Evolutionary conservation across 306 rosid genomes (phyloP), one percentile per base, ranked within the genome.

Genomic region (Vicia villosa): DNA sequence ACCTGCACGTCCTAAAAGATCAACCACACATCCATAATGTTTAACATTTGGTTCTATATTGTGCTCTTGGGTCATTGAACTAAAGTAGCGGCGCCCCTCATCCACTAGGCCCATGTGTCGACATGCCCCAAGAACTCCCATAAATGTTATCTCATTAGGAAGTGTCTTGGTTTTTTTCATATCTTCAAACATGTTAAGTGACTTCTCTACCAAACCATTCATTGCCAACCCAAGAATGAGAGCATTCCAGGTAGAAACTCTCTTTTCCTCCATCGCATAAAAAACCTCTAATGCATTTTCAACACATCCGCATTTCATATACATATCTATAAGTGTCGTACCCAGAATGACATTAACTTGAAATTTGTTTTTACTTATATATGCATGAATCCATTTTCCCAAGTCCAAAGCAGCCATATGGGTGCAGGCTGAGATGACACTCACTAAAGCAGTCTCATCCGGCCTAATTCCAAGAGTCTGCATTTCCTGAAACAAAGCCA

Each of bases 11-110:
- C 96, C 97, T 26, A 91, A 73, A 75, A 91, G 96, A 77, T 91
- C 97, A 20, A 91, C 96, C 93, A 88, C 83, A 89, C 96, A 91
- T 41, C 87, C 91, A 1, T 86, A 88, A 84, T 91, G 93, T 78
- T 87, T 88, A 51, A 88, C 87, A 69, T 88, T 86, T 36, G 89
- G 88, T 78, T 82, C 82, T 58, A 91, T 85, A 66, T 84, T 74
- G 79, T 88, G 86, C 26, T 88, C 91, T 17, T 66, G 66, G 38
- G 74, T 72, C 87, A 91, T 86, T 19, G 93, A 84, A 66, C 76
- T 63, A 57, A 88, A 91, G 71, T 86, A 87, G 41, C 2, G 61
- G 36, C 86, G 89, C 47, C 97, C 97, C 70, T 91, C 95, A 24
- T 84, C 78, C 10, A 91, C 95, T n/a, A 83, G 77, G 10, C 97